These are phyloP conservation scores for Jacaranda mimosifolia DNA, from an alignment of 257 asterid species.

Conservation along the genomic window DNA sequence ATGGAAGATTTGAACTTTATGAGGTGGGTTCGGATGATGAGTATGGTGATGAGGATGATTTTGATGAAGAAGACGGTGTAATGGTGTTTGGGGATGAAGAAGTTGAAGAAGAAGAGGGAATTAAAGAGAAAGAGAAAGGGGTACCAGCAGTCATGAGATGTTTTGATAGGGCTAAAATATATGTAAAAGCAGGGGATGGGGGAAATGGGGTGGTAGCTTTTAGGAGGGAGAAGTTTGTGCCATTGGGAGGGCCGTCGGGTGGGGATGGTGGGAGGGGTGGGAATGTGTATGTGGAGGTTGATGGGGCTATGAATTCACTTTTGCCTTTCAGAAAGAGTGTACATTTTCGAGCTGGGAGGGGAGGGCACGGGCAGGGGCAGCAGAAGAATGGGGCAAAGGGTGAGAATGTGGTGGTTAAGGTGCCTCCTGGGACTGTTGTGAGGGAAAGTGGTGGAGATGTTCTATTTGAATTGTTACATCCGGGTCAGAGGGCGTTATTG, in stretches of 20 bases:
- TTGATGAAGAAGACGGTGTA: slow-evolving; percentile 51
- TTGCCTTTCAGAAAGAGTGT: slow-evolving; percentile 83
- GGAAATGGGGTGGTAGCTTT: slow-evolving; percentile 96
- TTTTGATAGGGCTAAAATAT: slow-evolving; percentile 86
- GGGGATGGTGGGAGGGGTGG: slow-evolving; percentile 99
- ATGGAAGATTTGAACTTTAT: slow-evolving; percentile 70
- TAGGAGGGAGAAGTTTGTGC: slow-evolving; percentile 93
- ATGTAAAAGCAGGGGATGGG: slow-evolving; percentile 89
- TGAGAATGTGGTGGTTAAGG: slow-evolving; percentile 77
- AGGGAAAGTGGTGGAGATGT: slow-evolving; percentile 72
- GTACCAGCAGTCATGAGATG: slow-evolving; percentile 99
- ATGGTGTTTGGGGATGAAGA: slow-evolving; percentile 42
- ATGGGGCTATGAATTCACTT: slow-evolving; percentile 82
- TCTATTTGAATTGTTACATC: slow-evolving; percentile 76
- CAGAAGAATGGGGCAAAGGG: slow-evolving; percentile 86
- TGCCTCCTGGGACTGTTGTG: slow-evolving; percentile 92
- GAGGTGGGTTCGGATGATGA: slow-evolving; percentile 77
- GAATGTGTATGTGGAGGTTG: slow-evolving; percentile 82
- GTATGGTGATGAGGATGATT: slow-evolving; percentile 49
- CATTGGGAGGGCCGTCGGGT: slow-evolving; percentile 95
- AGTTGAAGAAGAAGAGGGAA: slow-evolving; percentile 57
- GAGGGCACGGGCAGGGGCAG: slow-evolving; percentile 87
- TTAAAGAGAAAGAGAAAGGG: slow-evolving; percentile 86
- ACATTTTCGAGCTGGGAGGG: slow-evolving; percentile 89
- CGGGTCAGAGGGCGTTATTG: slow-evolving; percentile 83